Percentiles rank a stretch among this genome's conserved stretches.
Evolutionary conservation across 345 rosid genomes (phyloP).

Genomic region (Turnera subulata): DNA sequence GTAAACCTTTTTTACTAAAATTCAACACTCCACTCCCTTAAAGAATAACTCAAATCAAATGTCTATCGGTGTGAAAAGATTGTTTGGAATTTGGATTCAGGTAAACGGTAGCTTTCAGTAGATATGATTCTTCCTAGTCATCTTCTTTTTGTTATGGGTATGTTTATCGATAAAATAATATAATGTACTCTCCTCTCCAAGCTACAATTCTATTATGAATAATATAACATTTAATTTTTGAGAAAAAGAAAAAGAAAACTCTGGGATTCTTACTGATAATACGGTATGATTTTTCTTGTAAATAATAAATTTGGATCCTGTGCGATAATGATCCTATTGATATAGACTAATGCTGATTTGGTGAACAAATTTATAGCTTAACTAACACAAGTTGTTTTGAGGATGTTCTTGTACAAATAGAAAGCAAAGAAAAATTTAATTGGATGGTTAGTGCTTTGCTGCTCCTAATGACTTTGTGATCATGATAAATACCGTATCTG

Average conservation of each 20-base stretch:
- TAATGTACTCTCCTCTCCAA: constrained; percentile 3
- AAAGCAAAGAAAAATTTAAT: too few species aligned
- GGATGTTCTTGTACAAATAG: too few species aligned
- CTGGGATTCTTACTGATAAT: too few species aligned
- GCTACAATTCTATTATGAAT: not conserved
- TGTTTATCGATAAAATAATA: not conserved
- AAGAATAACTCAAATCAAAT: not conserved
- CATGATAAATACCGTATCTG: too few species aligned
- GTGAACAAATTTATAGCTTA: too few species aligned
- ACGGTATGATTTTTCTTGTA: not conserved
- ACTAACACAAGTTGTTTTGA: too few species aligned
- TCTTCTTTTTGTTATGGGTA: constrained; percentile 8
- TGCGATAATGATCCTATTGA: too few species aligned
- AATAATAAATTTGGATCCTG: too few species aligned
- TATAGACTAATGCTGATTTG: too few species aligned
- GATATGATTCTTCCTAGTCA: constrained; percentile 1
- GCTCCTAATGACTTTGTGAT: too few species aligned
- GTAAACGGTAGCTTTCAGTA: constrained; percentile 18
- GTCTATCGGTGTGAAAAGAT: not conserved
- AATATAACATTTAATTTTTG: too few species aligned
- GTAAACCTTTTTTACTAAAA: constrained; percentile 3
- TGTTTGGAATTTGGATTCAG: constrained; percentile 4
- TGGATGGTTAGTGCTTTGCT: too few species aligned
- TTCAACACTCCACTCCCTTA: constrained; percentile 7
- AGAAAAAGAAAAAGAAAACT: not conserved